Evolutionary conservation across 805 yeast genomes (phyloP), one percentile per base, ranked within the genome.

Genomic region (Saccharomyces kudriavzevii): DNA sequence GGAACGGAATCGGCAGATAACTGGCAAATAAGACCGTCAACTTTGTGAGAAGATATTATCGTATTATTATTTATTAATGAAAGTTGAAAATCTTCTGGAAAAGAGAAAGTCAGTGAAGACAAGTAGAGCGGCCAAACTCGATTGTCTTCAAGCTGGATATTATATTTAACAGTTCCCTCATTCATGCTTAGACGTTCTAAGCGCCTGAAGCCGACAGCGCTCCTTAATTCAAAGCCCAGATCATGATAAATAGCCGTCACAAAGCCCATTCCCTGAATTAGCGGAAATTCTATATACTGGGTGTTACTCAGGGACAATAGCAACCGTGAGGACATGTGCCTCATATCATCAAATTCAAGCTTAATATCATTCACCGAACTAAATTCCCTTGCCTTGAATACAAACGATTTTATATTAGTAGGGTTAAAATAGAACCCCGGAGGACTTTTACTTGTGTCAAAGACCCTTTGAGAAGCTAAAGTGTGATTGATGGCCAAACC

Each of bases 191-290:
- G 67, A 29, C 69, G 72, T 2, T 72, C 70, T 52, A 85, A 73
- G 20, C 72, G 71, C 56, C 77, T 79, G 52, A 87, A 73, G 0
- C 95, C 96, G 27, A 86, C 85, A 28, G 76, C 77, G 25, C 87
- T 80, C n/a, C 77, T 75, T 26, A 86, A 58, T 54, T 70, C 66
- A 2, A 89, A 86, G 28, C 74, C 74, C 60, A 83, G 69, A 55
- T 74, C 70, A 63, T 78, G 76, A 57, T 78, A 84, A 26, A 79
- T 69, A 27, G 84, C 88, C 30, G 96, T 85, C 14, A 87, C 80
- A 57, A 87, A 82, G 5, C 96, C 96, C 77, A 77, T 77, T 52
- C 97, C 97, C 68, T 86, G 91, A 5, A 85, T 87, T 52, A 87
- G 63, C 3, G 92, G 91, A 40, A 79, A 65, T 31, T 72, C 72